Evolutionary conservation across 306 rosid genomes (phyloP).

Genomic region (Begonia fuchsioides): DNA sequence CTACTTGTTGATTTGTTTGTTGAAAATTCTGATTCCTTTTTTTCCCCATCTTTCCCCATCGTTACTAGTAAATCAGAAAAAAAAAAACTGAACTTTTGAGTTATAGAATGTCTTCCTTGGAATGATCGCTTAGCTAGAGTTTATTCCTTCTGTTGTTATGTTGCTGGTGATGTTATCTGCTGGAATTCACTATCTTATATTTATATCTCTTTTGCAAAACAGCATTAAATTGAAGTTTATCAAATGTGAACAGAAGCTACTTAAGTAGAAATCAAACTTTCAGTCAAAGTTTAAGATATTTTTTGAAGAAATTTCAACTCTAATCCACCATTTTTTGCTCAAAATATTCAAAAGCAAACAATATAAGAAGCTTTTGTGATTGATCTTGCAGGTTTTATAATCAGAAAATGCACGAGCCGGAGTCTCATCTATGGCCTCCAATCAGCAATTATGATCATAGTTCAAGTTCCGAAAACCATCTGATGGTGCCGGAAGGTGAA

Average conservation of each 20-base stretch:
- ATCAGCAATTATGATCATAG: slow-evolving; percentile 17
- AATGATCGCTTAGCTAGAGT: too few species aligned
- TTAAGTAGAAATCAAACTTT: not conserved
- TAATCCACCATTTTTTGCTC: not conserved
- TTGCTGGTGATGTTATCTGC: too few species aligned
- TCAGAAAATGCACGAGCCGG: slow-evolving; percentile 32
- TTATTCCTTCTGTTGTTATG: too few species aligned
- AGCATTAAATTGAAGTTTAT: not conserved
- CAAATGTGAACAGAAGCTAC: not conserved
- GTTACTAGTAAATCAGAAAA: too few species aligned
- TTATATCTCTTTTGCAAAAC: not conserved
- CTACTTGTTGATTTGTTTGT: too few species aligned
- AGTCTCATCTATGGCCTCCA: slow-evolving; percentile 24
- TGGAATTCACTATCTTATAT: too few species aligned
- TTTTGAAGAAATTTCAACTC: not conserved
- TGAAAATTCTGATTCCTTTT: too few species aligned
- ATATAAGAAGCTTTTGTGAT: slow-evolving; percentile 27
- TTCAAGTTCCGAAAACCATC: slow-evolving; percentile 32
- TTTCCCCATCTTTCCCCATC: too few species aligned
- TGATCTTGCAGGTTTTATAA: slow-evolving; percentile 24
- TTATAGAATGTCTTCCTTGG: too few species aligned
- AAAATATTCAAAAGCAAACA: slow-evolving; percentile 24
- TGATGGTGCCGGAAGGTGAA: slow-evolving; percentile 19
- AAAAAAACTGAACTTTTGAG: too few species aligned
- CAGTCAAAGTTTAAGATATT: not conserved